Base-by-base conservation (phyloP, 192 early-diverging fungal species). In the Podochytrium sp. region DNA sequence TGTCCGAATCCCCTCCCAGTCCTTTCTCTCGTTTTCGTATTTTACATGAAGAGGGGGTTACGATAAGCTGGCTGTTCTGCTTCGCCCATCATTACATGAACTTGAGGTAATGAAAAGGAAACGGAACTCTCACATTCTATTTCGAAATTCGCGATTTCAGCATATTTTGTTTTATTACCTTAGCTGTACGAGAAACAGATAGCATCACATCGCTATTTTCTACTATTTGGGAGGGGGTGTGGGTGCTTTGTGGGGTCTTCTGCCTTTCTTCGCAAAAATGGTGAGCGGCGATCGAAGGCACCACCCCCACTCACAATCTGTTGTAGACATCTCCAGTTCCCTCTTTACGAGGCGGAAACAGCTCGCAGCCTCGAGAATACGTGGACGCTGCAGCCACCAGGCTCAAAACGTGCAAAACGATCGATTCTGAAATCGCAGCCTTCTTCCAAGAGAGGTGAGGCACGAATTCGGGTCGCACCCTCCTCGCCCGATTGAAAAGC, bases 381-480 rank as follows among this genome's bases (percentile, higher is more conserved):
- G 57, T 71, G 5, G 69, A 71, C 32, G 57, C 69, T 3, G 41
- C 69, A 33, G 30, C 42, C 1, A 32, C 37, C 12, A 32, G 69
- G n/a, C 42, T 71, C 10, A 71, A 71, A 43, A 41, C 32, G 1
- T 59, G 69, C 40, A 47, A 51, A 16, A 41, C 69, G 16, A 71
- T 71, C 27, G 57, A 71, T 39, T 14, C 69, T 14, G 69, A 71
- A 60, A 38, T 71, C 4, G 38, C 38, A 18, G 69, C 58, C 4
- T 71, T 71, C 32, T 71, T 71, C 57, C 23, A 40, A 39, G 69
- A 71, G 37, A 25, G 69, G 69, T 71, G 56, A 25, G 12, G 43
- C 43, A 12, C 10, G 43, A 12, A 12, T 47, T 47, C 20, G 43
- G 10, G 43, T 47, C 20, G 43, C 43, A 12, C 10, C 43, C 43